Base-by-base conservation (phyloP, 208 protist species). In the Wallacemonas sp. region DNA sequence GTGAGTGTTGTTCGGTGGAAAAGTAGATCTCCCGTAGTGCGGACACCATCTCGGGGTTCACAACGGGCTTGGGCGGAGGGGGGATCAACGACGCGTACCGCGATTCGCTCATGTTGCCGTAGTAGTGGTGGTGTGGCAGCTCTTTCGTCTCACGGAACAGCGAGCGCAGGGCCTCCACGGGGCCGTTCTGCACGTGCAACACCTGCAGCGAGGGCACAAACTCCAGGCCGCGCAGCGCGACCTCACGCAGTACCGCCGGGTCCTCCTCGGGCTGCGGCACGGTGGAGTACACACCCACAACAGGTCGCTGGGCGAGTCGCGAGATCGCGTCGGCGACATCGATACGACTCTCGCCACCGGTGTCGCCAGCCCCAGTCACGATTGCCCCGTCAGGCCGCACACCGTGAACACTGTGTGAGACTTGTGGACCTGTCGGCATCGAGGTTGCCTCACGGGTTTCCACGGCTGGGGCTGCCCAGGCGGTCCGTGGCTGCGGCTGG, bases 11-110 rank as follows among this genome's bases (percentile, higher is more conserved):
- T 26, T 54, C 4, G 1, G 63, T 48, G 30, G 61, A 48, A 21
- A 81, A 27, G 33, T 32, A 44, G 0, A 77, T 24, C 36, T 76
- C 65, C 17, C 46, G 41, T 0, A 70, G 42, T 6, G 50, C 30
- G 30, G 50, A 57, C 5, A 57, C 50, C 30, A 57, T 13, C 50
- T 57, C 50, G 8, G 50, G 50, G 32, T 57, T 57, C 50, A 57
- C 15, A n/a, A 26, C 50, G 6, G 50, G 29, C 50, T 57, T 57
- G 9, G 50, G 50, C 12, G 50, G 30, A 8, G 50, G 50, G n/a
- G 50, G 50, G 5, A 57, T 17, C 50, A 57, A 21, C 4, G 50
- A 34, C 4, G 50, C 50, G 50, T 57, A 57, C 12, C n/a, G 50
- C 32, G 50, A 57, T 8, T 19, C 5, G n/a, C 13, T 32, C 50